phyloP scores from a whole-genome alignment of 2,329 filamentous ascomycete genomes.

The Talaromyces sp. region DNA sequence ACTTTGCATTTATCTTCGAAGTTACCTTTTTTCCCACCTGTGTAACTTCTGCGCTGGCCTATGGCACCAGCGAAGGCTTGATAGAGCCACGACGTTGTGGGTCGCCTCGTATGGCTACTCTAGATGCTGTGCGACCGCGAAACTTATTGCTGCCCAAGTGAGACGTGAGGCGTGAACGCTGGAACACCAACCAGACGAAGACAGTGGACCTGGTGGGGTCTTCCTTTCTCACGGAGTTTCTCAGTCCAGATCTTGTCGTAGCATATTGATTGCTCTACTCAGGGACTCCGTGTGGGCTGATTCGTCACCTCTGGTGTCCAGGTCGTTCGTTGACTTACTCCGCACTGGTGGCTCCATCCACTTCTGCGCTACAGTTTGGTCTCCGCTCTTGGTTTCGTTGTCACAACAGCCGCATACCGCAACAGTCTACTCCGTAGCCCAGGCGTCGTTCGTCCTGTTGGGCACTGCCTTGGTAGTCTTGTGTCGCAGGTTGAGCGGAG shows the following conservation, averaged over 20 bases:
- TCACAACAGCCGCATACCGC: too few species aligned
- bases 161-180: constrained; percentile 11
- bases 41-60: too few species aligned
- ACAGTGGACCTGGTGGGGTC: not conserved
- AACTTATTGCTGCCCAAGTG: constrained; percentile 21
- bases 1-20: not conserved
- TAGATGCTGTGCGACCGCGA: constrained; percentile 8
- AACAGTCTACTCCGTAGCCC: too few species aligned
- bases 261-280: too few species aligned
- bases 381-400: too few species aligned
- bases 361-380: too few species aligned
- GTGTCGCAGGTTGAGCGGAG: too few species aligned
- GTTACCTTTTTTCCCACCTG: not conserved
- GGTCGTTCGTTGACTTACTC: too few species aligned
- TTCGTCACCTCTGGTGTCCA: not conserved
- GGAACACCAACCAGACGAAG: constrained; percentile 14
- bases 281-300: not conserved
- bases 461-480: too few species aligned
- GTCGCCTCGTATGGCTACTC: constrained; percentile 14
- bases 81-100: constrained; percentile 3
- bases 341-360: too few species aligned
- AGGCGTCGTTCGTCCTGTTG: too few species aligned
- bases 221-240: not conserved
- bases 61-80: constrained; percentile 2
- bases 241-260: not conserved